Evolutionary conservation across 306 rosid species (phyloP), one percentile per base, ranked within the genome.

Genomic region (Senna siamea): DNA sequence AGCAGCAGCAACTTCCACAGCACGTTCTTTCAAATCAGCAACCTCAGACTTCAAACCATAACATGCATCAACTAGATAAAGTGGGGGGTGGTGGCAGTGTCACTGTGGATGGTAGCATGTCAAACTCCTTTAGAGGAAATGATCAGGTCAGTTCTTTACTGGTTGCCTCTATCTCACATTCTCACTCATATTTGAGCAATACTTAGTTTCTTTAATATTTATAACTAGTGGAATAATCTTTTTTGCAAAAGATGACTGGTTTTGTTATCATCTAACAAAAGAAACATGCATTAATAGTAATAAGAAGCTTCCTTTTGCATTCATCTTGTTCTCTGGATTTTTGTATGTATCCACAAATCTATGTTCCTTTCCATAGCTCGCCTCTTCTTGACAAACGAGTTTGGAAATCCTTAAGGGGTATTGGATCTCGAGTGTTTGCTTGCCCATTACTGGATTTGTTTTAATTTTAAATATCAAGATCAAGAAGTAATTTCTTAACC

Each of bases 101-200:
- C 65, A 83, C 82, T 9, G 77, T 85, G 78, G 99, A 95, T 70
- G 97, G 98, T 40, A 88, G 96, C 83, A 85, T 95, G 88, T 87
- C 99, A 30, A 92, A 92, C 80, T 89, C 98, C 34, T 90, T 92
- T 58, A 89, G 99, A 69, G 98, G 97, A 80, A 94, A 90, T 72
- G 99, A 95, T 70, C 99, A 95, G 97, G 99, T 95, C 82, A 62
- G 90, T 79, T 79, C 69, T 82, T 77, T 69, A 54, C 54, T 51
- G 37, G 71, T 68, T 71, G 58, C 43, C 4, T 6, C 76, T 28
- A 28, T 18, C n/a, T 32, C 15, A 43, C 35, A 34, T 53, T 18
- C n/a, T 32, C 15, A 43, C 35, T 34, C 58, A 37, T 57, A 41
- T 52, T 54, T 37, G 67, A 48, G 73, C 54, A 19, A 30, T 77